Evolutionary conservation across 2,329 filamentous ascomycete species (phyloP), one percentile per base, ranked within the genome.

Genomic region (Ascochyta clinopodiicola): DNA sequence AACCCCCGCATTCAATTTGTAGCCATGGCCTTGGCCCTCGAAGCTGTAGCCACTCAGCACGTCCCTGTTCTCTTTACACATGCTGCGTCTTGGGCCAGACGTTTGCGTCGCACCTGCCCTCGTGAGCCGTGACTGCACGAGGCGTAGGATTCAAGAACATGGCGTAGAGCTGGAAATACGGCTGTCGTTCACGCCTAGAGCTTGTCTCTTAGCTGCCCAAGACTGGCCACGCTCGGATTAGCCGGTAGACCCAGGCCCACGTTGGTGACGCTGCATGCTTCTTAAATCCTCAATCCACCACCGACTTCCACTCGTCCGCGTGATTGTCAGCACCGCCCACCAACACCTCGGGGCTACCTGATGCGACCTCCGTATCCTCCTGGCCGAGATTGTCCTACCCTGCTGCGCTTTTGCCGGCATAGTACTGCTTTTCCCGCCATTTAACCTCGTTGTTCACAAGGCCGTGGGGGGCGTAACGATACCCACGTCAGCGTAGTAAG

Each of bases 301-400:
- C 42, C 42, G 31, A 35, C 71, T 75, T 75, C 73, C 73, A 69
- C 70, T 73, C 70, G 72, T 73, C 73, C 73, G 73, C 63, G 64
- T 67, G 51, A 51, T 61, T 57, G 49, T 57, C 62, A 57, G 34
- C 69, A 67, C 60, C 64, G 59, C 66, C 61, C 64, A 38, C 42
- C 42, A 65, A 64, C 66, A 62, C 71, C 70, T 73, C 70, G 70
- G 70, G 59, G 60, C 61, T 54, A 52, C 57, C 59, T 57, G 57
- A 48, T 64, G 57, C 64, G 46, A 61, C 50, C 64, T 48, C 59
- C 61, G 56, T 64, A 61, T 74, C 73, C 72, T 70, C 70, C 66
- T 72, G 71, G 62, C 73, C 73, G 72, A 71, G 43, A 43, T 38
- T 60, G 62, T 67, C 60, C 64, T 60, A 57, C 60, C 17, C 31